These are phyloP conservation scores for Thielaviopsis populi DNA, from an alignment of 2,329 filamentous ascomycete genomes.

Conservation along the genomic window DNA sequence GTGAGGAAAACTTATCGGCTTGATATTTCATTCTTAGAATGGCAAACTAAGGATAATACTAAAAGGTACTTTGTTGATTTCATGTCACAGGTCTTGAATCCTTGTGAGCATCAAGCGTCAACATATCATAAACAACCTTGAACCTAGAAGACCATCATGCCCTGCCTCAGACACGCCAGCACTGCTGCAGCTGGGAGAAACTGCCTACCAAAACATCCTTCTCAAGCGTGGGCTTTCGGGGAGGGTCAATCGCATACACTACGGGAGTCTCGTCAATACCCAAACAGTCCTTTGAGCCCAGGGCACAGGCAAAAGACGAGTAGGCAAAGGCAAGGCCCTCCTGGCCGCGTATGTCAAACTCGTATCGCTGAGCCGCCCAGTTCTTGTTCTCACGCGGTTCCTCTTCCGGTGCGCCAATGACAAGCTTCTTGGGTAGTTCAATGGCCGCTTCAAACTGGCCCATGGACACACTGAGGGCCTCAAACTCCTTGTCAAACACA, in stretches of 20 bases:
- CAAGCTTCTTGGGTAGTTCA: neutral
- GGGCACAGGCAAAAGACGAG: conserved; percentile 13
- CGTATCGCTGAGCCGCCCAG: conserved; percentile 7
- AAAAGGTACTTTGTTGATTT: neutral
- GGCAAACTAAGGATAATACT: neutral
- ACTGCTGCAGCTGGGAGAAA: conserved; percentile 9
- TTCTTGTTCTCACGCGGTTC: neutral
- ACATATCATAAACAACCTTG: neutral
- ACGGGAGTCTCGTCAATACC: conserved; percentile 11
- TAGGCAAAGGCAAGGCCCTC: conserved; percentile 17
- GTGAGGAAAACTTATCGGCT: too few species aligned
- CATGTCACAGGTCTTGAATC: neutral
- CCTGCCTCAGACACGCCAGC: conserved; percentile 4
- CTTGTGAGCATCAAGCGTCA: neutral
- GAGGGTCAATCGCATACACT: conserved; percentile 17
- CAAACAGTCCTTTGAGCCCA: conserved; percentile 7
- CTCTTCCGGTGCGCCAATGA: neutral
- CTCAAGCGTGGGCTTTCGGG: conserved; percentile 9
- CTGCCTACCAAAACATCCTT: conserved; percentile 15
- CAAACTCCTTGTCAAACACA: conserved; percentile 13
- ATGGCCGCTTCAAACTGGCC: conserved; percentile 10
- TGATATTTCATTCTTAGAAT: neutral
- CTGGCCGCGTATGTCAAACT: conserved; percentile 13
- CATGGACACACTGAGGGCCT: conserved; percentile 11
- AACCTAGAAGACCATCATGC: neutral